Base-by-base conservation (phyloP, 257 asterid genomes). In the Ilex aquifolium region DNA sequence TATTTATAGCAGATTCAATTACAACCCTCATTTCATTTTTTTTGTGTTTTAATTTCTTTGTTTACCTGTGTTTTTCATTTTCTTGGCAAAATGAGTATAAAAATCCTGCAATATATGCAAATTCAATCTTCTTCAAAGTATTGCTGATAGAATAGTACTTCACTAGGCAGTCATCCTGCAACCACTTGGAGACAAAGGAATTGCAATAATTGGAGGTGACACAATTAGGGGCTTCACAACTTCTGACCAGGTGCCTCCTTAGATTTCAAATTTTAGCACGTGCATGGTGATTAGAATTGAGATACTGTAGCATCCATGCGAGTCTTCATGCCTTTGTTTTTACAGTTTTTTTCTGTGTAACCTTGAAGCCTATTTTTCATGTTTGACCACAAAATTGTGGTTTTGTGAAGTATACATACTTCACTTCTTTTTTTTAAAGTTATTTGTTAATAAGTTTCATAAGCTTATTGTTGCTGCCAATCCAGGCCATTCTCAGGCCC, bases 131-230 rank as follows among this genome's bases (percentile, higher is more conserved):
- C 40, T 2, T 44, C 57, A 52, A 65, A 36, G 60, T 60, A 70
- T 32, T 73, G 56, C 36, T 68, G 31, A 51, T 65, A 42, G 42
- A 51, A 42, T 40, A 8, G 53, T 56, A 21, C 56, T 36, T 67
- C 57, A 56, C 70, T 66, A 91, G 97, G 95, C 99, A 14, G 97
- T 85, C 60, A 92, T 92, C 71, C 77, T 92, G 88, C 99, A 89
- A 72, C 99, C 97, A 27, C 81, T 92, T 60, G 97, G 91, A 61
- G 88, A 84, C 48, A 79, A 79, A 67, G 99, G 96, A 73, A 71
- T 92, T 62, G 91, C 93, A 59, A 69, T 89, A 65, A 71, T 92
- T 61, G 97, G 99, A n/a, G 97, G 97, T 17, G 85, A 92, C 76
- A 85, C 82, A 48, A 82, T 92, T 44, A 75, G 97, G 72, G 99